A percentile compares a stretch with the other conserved stretches of the same genome.
These are phyloP conservation scores for Capronia coronata DNA, from an alignment of 2,329 filamentous ascomycete species.

Conservation along the genomic window DNA sequence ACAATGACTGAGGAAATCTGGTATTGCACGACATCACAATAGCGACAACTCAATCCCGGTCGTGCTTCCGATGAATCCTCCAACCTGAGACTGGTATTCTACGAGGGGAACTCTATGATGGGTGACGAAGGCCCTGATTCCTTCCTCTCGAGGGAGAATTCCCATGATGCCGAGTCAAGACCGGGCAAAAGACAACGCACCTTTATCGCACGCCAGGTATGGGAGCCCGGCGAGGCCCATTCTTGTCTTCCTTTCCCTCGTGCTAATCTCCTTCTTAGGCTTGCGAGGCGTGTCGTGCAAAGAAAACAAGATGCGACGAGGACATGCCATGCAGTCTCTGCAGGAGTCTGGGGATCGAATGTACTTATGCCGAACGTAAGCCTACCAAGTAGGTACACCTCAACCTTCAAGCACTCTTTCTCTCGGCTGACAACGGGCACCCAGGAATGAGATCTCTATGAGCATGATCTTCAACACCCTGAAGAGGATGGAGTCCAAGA, in stretches of 20 bases:
- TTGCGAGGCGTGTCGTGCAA: constrained; percentile 48
- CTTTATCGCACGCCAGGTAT: constrained; percentile 22
- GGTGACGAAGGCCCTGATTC: constrained; percentile 8
- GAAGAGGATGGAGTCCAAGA: constrained; percentile 47
- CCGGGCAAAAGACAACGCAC: constrained; percentile 19
- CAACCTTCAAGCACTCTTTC: not conserved
- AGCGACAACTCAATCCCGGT: not conserved
- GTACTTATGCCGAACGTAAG: constrained; percentile 49
- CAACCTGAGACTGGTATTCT: not conserved
- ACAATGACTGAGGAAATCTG: no score
- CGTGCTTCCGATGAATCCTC: not conserved
- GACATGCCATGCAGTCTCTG: constrained; percentile 50
- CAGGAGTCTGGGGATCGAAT: constrained; percentile 44
- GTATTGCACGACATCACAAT: not conserved
- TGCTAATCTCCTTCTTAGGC: constrained; percentile 34
- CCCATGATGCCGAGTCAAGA: constrained; percentile 9
- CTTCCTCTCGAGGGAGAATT: not conserved
- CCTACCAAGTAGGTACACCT: constrained; percentile 42
- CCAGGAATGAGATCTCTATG: constrained; percentile 48
- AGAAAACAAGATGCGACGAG: constrained; percentile 52
- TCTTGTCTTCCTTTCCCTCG: not conserved
- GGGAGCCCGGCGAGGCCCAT: not conserved
- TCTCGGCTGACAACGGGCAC: not conserved
- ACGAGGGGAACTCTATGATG: not conserved
- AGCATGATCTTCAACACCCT: constrained; percentile 51